Evolutionary conservation across 371 early-diverging fungal genomes (phyloP).

Genomic region (Cokeromyces recurvatus): DNA sequence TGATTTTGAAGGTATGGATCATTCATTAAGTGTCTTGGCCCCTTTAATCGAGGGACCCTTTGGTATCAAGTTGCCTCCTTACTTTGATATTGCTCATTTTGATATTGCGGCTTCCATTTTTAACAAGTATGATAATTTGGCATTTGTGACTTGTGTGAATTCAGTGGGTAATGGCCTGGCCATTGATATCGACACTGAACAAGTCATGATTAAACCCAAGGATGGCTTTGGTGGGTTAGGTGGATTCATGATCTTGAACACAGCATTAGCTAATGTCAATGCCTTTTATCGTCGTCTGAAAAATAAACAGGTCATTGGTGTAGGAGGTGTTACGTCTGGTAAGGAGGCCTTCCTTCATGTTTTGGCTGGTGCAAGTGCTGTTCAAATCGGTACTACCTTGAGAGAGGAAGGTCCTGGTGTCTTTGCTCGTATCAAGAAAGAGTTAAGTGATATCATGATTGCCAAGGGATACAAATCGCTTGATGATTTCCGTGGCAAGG

Average conservation of each 20-base stretch:
- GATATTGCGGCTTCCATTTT: conserved; percentile 37
- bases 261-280: conserved; percentile 49
- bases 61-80: conserved; percentile 51
- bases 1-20: conserved; percentile 47
- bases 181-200: conserved; percentile 47
- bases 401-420: conserved; percentile 42
- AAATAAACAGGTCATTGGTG: conserved; percentile 45
- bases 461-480: conserved; percentile 42
- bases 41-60: conserved; percentile 46
- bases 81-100: conserved; percentile 50
- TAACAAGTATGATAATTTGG: conserved; percentile 40
- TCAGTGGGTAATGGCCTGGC: conserved; percentile 49
- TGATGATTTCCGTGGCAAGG: conserved; percentile 50
- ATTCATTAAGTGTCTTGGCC: conserved; percentile 33
- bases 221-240: conserved; percentile 53
- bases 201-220: conserved; percentile 44
- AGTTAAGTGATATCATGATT: conserved; percentile 41
- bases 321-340: conserved; percentile 45
- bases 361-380: conserved; percentile 47
- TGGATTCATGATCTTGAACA: conserved; percentile 39
- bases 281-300: conserved; percentile 42
- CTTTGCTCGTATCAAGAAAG: conserved; percentile 43
- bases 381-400: conserved; percentile 43
- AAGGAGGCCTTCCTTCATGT: conserved; percentile 48
- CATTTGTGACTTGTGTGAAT: conserved; percentile 45